Evolutionary conservation across 768 basidiomycete species (phyloP), one percentile per base, ranked within the genome.

Genomic region (Podaxis carcinomalis): DNA sequence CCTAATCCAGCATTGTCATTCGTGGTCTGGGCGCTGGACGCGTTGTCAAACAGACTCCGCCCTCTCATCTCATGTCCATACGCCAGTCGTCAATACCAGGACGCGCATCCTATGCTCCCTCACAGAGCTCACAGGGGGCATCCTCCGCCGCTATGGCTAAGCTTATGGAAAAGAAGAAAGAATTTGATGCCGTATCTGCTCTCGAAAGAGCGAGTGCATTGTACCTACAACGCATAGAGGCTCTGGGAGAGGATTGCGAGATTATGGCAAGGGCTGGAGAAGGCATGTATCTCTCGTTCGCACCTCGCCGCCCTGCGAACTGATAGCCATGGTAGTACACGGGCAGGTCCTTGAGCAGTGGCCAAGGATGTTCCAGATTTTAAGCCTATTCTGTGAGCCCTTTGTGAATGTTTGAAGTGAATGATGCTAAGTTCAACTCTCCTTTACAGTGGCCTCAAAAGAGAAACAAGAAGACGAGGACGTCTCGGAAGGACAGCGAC

Each of bases 321-420:
- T 59, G 19, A 63, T 54, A 9, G 16, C 39, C 51, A 23, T 32
- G 51, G 21, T 53, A 91, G 90, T 88, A 36, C 87, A 88, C 63
- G 90, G 90, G 9, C 83, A 90, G 68, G 89, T 92, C 3, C 80
- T 90, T 25, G 84, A 84, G 60, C 89, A 91, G 63, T 92, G 89
- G 90, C 87, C 89, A 9, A 84, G 83, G 69, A 92, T 92, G 90
- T 92, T 92, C 67, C 81, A 85, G 65, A 90, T 90, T 56, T 74
- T 92, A 52, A 82, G 74, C 59, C 75, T 86, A 61, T 92, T 90
- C 69, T 67, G 90, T 92, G 66, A 67, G 60, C 54, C 19, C 5
- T 39, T 32, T 44, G 4, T 25, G 28, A 7, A 13, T 49, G 5
- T 1, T 14, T 49, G 7, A 21, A 23, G 4, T 42, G 16, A 19